Evolutionary conservation across 768 basidiomycete species (phyloP), one percentile per base, ranked within the genome.

Genomic region (Boletus sp.): DNA sequence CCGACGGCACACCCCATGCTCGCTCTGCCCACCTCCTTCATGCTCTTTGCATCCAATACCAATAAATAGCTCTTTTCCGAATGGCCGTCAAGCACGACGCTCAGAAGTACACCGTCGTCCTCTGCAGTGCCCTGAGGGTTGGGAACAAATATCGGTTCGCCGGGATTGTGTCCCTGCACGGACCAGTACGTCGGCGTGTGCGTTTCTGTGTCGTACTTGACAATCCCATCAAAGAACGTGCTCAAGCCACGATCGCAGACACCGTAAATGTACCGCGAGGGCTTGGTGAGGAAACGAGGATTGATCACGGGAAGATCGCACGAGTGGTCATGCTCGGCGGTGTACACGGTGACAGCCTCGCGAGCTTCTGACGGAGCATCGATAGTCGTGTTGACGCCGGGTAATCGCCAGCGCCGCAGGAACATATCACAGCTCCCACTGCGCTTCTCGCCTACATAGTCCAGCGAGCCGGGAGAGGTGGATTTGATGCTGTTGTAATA

Each of bases 91-190:
- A 77, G 67, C 32, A 74, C 74, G 15, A 77, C 70, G n/a, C 58
- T 73, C 50, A 77, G 50, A 24, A 77, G 60, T 3, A 76, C 73
- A 0, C 76, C 76, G 11, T 71, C 73, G 48, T 76, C 76, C 46
- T 77, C 76, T 0, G 50, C 57, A 0, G 55, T 58, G 17, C 63
- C 65, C 18, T 67, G 45, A 0, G 76, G 73, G n/a, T 70, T 46
- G 1, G 66, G 50, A 11, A 75, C 65, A 33, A 77, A 77, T 40
- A 77, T 72, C 17, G 76, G 71, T 59, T 77, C 75, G 14, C 74
- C 67, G 5, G 75, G 70, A 10, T 51, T 73, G 41, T 73, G 69
- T 29, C 67, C 70, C 8, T 66, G 50, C 1, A 61, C 52, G 9
- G 55, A 64, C 74, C 75, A 75, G 29, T 67, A 59, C 9, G 52